Evolutionary conservation across 345 rosid genomes (phyloP), one percentile per base, ranked within the genome.

Genomic region (Cardamine resedifolia): DNA sequence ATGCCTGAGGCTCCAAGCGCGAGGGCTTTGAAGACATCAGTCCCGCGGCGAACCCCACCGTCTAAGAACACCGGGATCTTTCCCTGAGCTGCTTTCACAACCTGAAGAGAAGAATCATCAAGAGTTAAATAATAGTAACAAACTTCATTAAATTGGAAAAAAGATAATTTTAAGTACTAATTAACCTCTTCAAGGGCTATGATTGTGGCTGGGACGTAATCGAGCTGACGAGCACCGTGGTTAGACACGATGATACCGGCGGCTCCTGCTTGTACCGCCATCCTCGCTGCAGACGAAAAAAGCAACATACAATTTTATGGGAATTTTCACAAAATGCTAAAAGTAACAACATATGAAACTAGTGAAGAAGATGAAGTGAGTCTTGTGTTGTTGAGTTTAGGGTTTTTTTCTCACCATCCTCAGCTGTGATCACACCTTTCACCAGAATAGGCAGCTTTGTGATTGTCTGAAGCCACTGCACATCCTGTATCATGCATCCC

Each of bases 31-130:
- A 91, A 87, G 38, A 89, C 93, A 79, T 91, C 96, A 0, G 97
- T 91, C 56, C 97, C 96, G 10, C 93, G 93, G 27, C 90, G 85
- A 70, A 89, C 96, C 36, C 97, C 97, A 12, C 97, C 97, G 72
- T 89, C 93, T 23, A 91, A 79, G 79, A 89, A 87, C 43, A 91
- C 96, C 2, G 96, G 96, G 52, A 91, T 59, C 31, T 82, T 80
- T 51, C 91, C 96, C 68, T 89, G 88, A 23, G 88, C 87, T 78
- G 88, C 96, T 79, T 87, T 87, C 33, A 89, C 93, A 15, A 91
- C 90, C 95, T 90, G 26, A 66, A 47, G 23, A 23, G 20, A 30
- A 27, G 18, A 36, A 9, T 10, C 34, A 18, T 7, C 21, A 33
- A 20, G 71, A 10, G 47, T 33, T 38, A 11, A 2, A 7, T 52